Conservation (phyloP, 2,329 filamentous ascomycete genomes). For the Aaosphaeria pasadenensis region DNA sequence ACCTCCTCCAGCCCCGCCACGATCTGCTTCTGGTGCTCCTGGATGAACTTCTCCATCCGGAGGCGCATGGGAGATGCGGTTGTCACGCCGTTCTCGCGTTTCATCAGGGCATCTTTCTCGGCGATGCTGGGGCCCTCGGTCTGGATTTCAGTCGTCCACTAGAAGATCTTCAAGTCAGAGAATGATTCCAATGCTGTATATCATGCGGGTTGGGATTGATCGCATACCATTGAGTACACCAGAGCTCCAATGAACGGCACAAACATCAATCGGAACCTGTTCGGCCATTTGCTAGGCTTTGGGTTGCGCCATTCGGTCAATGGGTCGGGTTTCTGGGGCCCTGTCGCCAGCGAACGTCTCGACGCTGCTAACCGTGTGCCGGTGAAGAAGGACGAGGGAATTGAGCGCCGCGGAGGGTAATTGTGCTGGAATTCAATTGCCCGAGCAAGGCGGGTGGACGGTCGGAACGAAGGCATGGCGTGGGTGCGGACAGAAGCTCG, state of each 20-base stretch:
- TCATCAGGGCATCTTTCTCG: constrained; percentile 77
- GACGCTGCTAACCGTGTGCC: neutral
- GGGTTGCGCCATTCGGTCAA: constrained; percentile 32
- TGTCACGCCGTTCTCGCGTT: constrained; percentile 72
- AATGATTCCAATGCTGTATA: too few relatives aligned
- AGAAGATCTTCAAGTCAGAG: neutral
- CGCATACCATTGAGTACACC: constrained; percentile 58
- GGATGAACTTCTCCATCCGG: constrained; percentile 96
- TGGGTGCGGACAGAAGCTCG: neutral
- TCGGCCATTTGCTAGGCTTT: constrained; percentile 33
- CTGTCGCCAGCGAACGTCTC: constrained; percentile 15
- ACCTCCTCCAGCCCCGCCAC: constrained; percentile 78
- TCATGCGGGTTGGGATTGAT: neutral
- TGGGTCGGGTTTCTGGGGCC: constrained; percentile 16
- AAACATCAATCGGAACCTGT: constrained; percentile 43
- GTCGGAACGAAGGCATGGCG: constrained; percentile 28
- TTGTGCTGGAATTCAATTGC: constrained; percentile 24
- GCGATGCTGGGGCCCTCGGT: constrained; percentile 70
- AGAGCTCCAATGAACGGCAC: constrained; percentile 53
- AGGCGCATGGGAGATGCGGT: constrained; percentile 89
- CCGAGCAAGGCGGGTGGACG: constrained; percentile 17
- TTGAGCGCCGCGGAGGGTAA: constrained; percentile 18
- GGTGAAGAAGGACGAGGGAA: constrained; percentile 14
- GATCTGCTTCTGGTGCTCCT: constrained; percentile 86
- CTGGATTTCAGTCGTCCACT: constrained; percentile 13